Evolutionary conservation across 2,329 filamentous ascomycete genomes (phyloP).

Genomic region (Endoconidiophora laricicola): DNA sequence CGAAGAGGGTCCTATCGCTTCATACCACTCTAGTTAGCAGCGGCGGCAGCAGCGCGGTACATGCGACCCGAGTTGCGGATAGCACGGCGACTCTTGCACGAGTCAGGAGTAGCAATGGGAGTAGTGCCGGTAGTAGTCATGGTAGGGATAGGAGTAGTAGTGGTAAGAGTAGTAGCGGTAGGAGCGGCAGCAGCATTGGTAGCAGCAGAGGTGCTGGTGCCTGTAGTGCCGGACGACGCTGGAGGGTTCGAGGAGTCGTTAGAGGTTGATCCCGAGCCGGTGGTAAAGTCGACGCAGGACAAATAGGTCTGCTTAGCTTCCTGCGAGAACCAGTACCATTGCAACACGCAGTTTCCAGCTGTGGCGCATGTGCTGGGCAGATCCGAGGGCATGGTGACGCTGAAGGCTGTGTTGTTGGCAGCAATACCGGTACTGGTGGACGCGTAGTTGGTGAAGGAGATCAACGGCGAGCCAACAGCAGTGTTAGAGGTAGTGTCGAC

Average conservation of each 20-base stretch:
- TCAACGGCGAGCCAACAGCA: constrained; percentile 35
- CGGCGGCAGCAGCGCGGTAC: constrained; percentile 4
- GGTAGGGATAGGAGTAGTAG: neutral
- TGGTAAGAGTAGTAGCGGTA: neutral
- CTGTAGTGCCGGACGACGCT: neutral
- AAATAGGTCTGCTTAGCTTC: constrained; percentile 24
- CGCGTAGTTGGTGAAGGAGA: constrained; percentile 38
- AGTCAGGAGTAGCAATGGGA: neutral
- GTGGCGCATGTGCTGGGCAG: constrained; percentile 18
- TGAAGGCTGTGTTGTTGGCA: constrained; percentile 28
- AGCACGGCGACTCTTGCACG: constrained; percentile 6
- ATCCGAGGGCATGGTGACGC: constrained; percentile 22
- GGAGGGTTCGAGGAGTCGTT: neutral
- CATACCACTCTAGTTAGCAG: too few species aligned
- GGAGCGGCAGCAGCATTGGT: neutral
- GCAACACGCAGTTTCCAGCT: constrained; percentile 23
- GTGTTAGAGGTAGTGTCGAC: constrained; percentile 35
- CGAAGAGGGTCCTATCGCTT: too few species aligned
- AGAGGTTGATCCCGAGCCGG: constrained; percentile 2
- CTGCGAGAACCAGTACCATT: constrained; percentile 30
- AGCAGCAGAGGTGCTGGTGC: neutral
- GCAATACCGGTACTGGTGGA: constrained; percentile 24
- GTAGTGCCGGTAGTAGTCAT: neutral
- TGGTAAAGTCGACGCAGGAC: constrained; percentile 23
- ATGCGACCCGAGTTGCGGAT: constrained; percentile 6